A percentile compares a stretch with the other conserved stretches of the same genome.
phyloP scores from a whole-genome alignment of 2,329 filamentous ascomycete species.

The Trichophyton benhamiae region DNA sequence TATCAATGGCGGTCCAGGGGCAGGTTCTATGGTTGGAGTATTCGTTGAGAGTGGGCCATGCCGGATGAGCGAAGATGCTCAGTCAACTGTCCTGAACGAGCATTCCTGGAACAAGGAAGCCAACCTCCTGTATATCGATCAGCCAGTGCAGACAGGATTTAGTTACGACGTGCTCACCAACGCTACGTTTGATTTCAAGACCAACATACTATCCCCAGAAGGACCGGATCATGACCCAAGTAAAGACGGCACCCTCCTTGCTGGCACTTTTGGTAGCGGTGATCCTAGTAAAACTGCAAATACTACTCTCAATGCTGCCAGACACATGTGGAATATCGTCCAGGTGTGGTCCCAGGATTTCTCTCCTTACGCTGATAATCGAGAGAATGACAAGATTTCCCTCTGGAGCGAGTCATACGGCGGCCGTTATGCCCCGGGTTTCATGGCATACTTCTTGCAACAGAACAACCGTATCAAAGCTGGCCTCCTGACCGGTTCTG shows the following conservation, averaged over 20 bases:
- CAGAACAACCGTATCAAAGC: conserved; percentile 29
- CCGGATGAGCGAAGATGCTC: conserved; percentile 39
- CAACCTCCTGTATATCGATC: conserved; percentile 57
- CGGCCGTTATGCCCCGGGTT: conserved; percentile 33
- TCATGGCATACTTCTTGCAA: conserved; percentile 28
- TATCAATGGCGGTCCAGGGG: conserved; percentile 32
- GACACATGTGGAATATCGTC: conserved; percentile 47
- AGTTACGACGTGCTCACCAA: conserved; percentile 29
- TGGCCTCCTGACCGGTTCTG: conserved; percentile 18
- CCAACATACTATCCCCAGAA: neutral
- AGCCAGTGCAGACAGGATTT: conserved; percentile 45
- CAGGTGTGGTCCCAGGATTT: conserved; percentile 53
- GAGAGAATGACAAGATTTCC: conserved; percentile 39
- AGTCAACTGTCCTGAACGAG: conserved; percentile 16
- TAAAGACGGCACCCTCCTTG: neutral
- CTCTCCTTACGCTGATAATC: conserved; percentile 25
- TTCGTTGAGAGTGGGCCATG: conserved; percentile 29
- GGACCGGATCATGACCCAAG: neutral
- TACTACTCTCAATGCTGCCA: conserved; percentile 41
- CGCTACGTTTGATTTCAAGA: conserved; percentile 3
- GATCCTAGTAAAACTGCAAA: conserved; percentile 29
- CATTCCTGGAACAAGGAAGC: conserved; percentile 46
- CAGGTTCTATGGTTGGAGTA: conserved; percentile 26
- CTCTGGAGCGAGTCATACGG: conserved; percentile 36
- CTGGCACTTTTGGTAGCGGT: neutral